Evolutionary conservation across 2,329 filamentous ascomycete species (phyloP).

Genomic region (Nothophaeocryptopus gaeumannii): DNA sequence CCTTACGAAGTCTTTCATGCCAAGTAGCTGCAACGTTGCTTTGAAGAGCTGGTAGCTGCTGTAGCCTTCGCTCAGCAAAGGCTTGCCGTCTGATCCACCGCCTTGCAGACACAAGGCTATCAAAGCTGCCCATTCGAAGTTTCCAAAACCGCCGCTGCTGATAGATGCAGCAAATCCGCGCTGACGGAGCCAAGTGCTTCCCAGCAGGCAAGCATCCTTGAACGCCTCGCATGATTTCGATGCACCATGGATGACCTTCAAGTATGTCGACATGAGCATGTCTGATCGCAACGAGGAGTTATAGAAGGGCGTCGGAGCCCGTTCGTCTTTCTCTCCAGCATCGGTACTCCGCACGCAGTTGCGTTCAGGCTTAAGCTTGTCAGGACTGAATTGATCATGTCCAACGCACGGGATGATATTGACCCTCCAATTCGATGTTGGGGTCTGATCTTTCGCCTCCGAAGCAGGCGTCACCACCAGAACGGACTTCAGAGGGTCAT

Average conservation of each 20-base stretch:
- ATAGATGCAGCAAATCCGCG: slow-evolving; percentile 71
- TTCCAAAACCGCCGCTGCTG: slow-evolving; percentile 80
- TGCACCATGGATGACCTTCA: slow-evolving; percentile 70
- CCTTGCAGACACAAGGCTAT: slow-evolving; percentile 76
- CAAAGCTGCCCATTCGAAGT: slow-evolving; percentile 85
- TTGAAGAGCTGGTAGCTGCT: slow-evolving; percentile 95
- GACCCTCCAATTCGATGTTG: slow-evolving; percentile 56
- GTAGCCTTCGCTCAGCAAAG: slow-evolving; percentile 73
- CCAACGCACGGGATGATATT: slow-evolving; percentile 74
- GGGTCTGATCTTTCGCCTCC: slow-evolving; percentile 5
- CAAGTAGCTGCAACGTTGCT: slow-evolving; percentile 82
- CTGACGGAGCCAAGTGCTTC: slow-evolving; percentile 84
- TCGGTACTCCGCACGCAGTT: slow-evolving; percentile 61
- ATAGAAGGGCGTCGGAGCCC: slow-evolving; percentile 72
- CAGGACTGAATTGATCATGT: slow-evolving; percentile 64
- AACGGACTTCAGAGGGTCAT: slow-evolving; percentile 62
- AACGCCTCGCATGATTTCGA: slow-evolving; percentile 70
- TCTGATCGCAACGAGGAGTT: slow-evolving; percentile 83
- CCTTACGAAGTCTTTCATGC: slow-evolving; percentile 67
- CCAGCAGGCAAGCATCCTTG: slow-evolving; percentile 79
- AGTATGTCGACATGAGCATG: slow-evolving; percentile 67
- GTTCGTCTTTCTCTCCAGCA: slow-evolving; percentile 41
- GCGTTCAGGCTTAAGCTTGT: slow-evolving; percentile 67
- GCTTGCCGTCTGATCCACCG: slow-evolving; percentile 69
- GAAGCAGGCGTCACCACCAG: slow-evolving; percentile 45